Conservation (phyloP, 2,329 filamentous ascomycete genomes). For the Diaporthe amygdali region DNA sequence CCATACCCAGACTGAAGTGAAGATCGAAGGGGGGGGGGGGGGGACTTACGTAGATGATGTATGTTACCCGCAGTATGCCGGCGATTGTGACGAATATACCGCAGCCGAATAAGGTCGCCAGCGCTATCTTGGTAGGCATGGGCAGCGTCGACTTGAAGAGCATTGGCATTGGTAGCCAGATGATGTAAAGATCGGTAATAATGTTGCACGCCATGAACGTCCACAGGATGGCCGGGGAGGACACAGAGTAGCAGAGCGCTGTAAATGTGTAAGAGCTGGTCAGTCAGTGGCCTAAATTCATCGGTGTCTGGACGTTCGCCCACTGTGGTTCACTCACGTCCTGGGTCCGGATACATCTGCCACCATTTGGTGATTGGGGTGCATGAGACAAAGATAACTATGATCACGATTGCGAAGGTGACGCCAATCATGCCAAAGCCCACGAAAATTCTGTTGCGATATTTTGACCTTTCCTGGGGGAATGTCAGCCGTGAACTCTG, state of each 20-base stretch:
- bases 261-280: constrained; percentile 7
- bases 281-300: neutral
- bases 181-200: constrained; percentile 61
- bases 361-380: constrained; percentile 26
- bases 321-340: constrained; percentile 7
- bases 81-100: constrained; percentile 48
- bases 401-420: constrained; percentile 36
- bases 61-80: constrained; percentile 42
- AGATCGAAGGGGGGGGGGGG: too few species aligned
- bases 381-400: constrained; percentile 22
- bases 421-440: constrained; percentile 6
- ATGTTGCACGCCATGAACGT: constrained; percentile 48
- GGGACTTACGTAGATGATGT: constrained; percentile 32
- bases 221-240: constrained; percentile 51
- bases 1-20: neutral
- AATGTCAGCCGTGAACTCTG: neutral
- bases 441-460: constrained; percentile 6
- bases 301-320: too few species aligned
- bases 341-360: constrained; percentile 30
- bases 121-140: constrained; percentile 41
- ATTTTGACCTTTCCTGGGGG: constrained; percentile 34
- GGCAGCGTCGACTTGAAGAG: constrained; percentile 44
- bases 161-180: constrained; percentile 63
- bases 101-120: constrained; percentile 42
- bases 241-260: constrained; percentile 50